Percentiles rank a stretch among this genome's conserved stretches.
Evolutionary conservation across 257 asterid species (phyloP).

Genomic region (Orobanche coerulescens): DNA sequence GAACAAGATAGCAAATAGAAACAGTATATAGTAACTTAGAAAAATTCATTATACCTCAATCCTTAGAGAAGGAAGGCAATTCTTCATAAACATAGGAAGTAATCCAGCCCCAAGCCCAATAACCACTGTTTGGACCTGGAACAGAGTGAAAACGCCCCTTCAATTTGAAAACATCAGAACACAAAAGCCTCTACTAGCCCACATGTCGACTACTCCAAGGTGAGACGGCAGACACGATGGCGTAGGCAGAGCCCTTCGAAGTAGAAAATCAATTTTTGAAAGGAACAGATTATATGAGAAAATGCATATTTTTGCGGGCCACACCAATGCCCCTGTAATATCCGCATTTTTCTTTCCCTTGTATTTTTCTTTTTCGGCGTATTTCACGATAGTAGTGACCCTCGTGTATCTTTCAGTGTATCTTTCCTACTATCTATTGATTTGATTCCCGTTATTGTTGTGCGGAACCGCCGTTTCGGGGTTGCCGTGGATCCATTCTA

Average conservation of each 20-base stretch:
- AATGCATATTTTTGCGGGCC: background rate
- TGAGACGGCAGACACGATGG: background rate
- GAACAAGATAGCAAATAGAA: constrained; percentile 14
- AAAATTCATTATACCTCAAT: constrained; percentile 47
- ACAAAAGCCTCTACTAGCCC: background rate
- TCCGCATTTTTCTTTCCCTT: too few relatives aligned
- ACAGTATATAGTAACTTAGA: background rate
- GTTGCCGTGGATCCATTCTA: too few relatives aligned
- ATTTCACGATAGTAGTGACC: too few relatives aligned
- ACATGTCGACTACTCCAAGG: constrained; percentile 9
- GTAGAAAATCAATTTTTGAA: background rate
- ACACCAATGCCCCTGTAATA: background rate
- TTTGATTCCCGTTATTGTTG: too few relatives aligned
- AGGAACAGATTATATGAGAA: background rate
- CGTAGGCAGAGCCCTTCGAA: background rate
- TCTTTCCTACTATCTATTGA: too few relatives aligned
- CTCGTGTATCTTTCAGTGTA: too few relatives aligned
- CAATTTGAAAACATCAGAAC: background rate
- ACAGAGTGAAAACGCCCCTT: constrained; percentile 15
- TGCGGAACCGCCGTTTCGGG: too few relatives aligned
- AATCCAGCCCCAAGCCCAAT: constrained; percentile 98
- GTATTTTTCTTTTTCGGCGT: too few relatives aligned
- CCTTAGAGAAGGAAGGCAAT: constrained; percentile 42
- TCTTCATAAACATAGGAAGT: constrained; percentile 87
- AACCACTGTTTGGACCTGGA: constrained; percentile 59